phyloP scores from a whole-genome alignment of 2,329 filamentous ascomycete species.

The Basipetospora sp. region DNA sequence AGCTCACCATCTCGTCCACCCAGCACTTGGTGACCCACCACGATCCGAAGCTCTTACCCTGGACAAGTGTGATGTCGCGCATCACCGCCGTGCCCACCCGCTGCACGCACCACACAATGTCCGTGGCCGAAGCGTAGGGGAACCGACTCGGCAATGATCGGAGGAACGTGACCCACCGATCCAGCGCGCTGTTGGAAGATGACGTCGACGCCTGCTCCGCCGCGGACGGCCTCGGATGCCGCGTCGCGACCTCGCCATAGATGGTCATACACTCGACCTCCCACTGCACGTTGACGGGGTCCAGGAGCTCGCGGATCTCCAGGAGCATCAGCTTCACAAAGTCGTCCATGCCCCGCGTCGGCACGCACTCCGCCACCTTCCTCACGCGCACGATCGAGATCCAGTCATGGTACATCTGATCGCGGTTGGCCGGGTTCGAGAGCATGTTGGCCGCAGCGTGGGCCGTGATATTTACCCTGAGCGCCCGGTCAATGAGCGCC shows the following conservation, averaged over 20 bases:
- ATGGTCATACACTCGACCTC: conserved; percentile 48
- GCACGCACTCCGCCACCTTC: conserved; percentile 49
- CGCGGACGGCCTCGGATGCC: conserved; percentile 22
- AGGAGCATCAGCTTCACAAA: conserved; percentile 46
- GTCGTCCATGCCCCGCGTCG: conserved; percentile 50
- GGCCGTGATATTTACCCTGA: conserved; percentile 83
- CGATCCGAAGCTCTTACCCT: conserved; percentile 68
- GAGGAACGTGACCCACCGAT: conserved; percentile 64
- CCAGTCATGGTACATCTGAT: conserved; percentile 93
- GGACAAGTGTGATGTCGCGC: conserved; percentile 65
- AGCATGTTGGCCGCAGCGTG: conserved; percentile 90
- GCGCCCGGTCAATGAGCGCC: conserved; percentile 67
- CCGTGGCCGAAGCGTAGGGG: conserved; percentile 55
- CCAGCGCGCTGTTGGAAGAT: conserved; percentile 49
- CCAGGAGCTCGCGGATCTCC: conserved; percentile 56
- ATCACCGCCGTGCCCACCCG: conserved; percentile 62
- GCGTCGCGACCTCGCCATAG: conserved; percentile 41
- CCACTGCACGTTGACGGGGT: conserved; percentile 51
- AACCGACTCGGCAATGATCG: conserved; percentile 55
- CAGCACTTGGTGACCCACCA: conserved; percentile 96
- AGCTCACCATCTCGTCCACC: conserved; percentile 85
- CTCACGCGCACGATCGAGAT: conserved; percentile 49
- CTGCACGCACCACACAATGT: conserved; percentile 64
- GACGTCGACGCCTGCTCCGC: conserved; percentile 15
- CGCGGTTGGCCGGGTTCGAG: conserved; percentile 73